Base-by-base conservation (phyloP, 164 flowering plant genomes). In the Stephania yunnanensis region DNA sequence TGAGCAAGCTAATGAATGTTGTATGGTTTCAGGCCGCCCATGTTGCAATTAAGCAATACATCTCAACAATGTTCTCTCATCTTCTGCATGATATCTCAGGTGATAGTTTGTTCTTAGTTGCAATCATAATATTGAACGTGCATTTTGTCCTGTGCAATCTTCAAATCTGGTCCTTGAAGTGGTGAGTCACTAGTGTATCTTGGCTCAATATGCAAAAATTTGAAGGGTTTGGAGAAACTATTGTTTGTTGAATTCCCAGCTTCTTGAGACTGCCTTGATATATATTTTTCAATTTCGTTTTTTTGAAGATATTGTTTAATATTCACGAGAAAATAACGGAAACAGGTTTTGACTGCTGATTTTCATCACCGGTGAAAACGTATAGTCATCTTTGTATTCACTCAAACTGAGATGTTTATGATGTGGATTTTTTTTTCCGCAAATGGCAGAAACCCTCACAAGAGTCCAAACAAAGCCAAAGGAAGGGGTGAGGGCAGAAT, bases 31-130 rank as follows among this genome's bases (percentile, higher is more conserved):
- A 96, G 99, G 91, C 86, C 84, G 89, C 91, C 64, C 85, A 80
- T 80, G 81, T 73, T 87, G 86, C 85, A 75, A 82, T 92, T 78
- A 89, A 85, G 77, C 82, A 87, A 65, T 90, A 89, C 77, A 82
- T 91, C 69, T 72, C 84, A 52, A 82, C 85, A 80, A 70, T 79
- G 65, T 94, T 92, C 80, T 87, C 88, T 71, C 80, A 83, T 80
- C 95, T 92, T 76, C 82, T 86, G 71, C 86, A 76, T 13, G 87
- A 87, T 76, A 88, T 96, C 75, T 86, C 97, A 86, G 98, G 99
- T 92, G 71, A 79, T 72, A 44, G 13, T 78, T 74, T 36, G 42
- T 36, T 36, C 42, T 36, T 72, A 61, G 42, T 10, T 68, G 30
- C 73, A 20, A 15, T 73, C 65, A 42, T 13, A 55, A 65, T 10